These are phyloP conservation scores for Prunus persica DNA, from an alignment of 306 rosid genomes.

Conservation along the genomic window Prunus_persica_NCBIv2 NC_034009.1:14258001-14258500, in stretches of 20 bases:
- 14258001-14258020: conserved; percentile 4
- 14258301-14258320: not conserved
- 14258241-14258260: too few species aligned
- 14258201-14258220: too few species aligned
- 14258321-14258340: not conserved
- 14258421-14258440: not conserved
- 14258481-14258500: not conserved
- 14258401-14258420: not conserved
- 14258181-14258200: too few species aligned
- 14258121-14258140: not conserved
- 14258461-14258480: not conserved
- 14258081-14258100: not conserved
- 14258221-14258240: too few species aligned
- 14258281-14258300: not conserved
- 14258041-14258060: not conserved
- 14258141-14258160: too few species aligned
- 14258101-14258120: not conserved
- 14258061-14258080: not conserved
- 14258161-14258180: too few species aligned
- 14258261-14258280: not conserved
- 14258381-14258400: not conserved
- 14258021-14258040: not conserved
- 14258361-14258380: not conserved
- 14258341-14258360: not conserved
- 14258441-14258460: not conserved